Conservation (phyloP, 805 yeast genomes). For the Candida khao-thaluensis region DNA sequence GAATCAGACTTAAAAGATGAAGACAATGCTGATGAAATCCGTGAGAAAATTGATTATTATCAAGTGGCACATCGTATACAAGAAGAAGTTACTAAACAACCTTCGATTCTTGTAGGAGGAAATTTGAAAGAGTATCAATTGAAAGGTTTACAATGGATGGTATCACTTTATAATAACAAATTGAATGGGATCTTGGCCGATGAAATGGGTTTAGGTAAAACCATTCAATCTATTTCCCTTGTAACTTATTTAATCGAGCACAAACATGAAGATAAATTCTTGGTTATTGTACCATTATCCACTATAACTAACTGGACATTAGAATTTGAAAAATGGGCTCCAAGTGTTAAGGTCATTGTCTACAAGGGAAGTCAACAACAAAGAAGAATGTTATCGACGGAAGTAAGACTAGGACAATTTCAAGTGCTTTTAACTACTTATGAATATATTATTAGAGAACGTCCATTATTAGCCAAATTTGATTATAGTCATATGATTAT, state of each 20-base stretch:
- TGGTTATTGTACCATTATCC: slow-evolving; percentile 80
- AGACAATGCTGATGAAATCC: slow-evolving; percentile 48
- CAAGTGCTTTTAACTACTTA: slow-evolving; percentile 77
- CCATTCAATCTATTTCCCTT: slow-evolving; percentile 75
- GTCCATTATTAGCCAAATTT: slow-evolving; percentile 65
- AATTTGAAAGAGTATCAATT: slow-evolving; percentile 72
- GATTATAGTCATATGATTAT: slow-evolving; percentile 85
- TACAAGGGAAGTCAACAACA: slow-evolving; percentile 78
- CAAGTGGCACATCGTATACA: slow-evolving; percentile 76
- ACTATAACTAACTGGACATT: slow-evolving; percentile 84
- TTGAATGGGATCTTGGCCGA: slow-evolving; percentile 65
- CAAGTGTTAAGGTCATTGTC: slow-evolving; percentile 65
- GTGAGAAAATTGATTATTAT: slow-evolving; percentile 74
- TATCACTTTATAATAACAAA: slow-evolving; percentile 58
- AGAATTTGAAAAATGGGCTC: slow-evolving; percentile 89
- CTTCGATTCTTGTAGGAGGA: slow-evolving; percentile 73
- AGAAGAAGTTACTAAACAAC: slow-evolving; percentile 67
- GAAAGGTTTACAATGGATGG: slow-evolving; percentile 68
- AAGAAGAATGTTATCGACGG: slow-evolving; percentile 64
- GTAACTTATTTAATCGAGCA: slow-evolving; percentile 67
- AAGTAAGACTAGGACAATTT: slow-evolving; percentile 66
- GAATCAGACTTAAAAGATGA: slow-evolving; percentile 22
- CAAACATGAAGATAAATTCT: slow-evolving; percentile 67
- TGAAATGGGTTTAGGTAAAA: slow-evolving; percentile 69
- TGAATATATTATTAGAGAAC: slow-evolving; percentile 77